phyloP scores from a whole-genome alignment of 2,329 filamentous ascomycete genomes.

The Talaromyces pinophilus region DNA sequence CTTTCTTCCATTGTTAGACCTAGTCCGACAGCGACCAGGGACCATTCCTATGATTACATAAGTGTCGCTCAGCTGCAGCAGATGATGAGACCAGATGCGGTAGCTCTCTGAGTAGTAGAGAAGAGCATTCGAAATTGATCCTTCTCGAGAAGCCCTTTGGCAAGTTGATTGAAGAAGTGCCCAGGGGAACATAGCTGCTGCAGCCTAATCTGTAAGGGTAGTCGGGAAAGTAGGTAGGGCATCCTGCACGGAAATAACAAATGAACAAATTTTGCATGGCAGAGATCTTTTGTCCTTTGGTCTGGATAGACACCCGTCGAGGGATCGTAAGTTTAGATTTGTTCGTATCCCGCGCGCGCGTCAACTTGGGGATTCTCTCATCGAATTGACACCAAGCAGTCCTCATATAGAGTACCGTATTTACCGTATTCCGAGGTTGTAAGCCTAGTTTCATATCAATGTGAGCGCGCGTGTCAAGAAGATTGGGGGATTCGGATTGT shows the following conservation, averaged over 20 bases:
- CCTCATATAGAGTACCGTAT: no score
- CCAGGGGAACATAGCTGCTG: not conserved
- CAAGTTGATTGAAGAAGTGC: no score
- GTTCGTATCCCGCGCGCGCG: no score
- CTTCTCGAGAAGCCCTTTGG: not conserved
- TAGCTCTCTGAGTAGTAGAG: not conserved
- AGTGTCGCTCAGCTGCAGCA: not conserved
- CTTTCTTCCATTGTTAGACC: constrained; percentile 52
- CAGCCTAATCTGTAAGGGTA: not conserved
- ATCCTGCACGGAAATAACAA: not conserved
- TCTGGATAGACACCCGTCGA: not conserved
- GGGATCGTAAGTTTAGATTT: no score
- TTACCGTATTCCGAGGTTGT: no score
- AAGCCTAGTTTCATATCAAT: no score
- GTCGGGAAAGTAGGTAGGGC: not conserved
- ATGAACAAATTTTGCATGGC: not conserved
- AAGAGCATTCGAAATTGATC: no score
- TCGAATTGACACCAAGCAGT: no score
- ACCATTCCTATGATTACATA: constrained; percentile 30
- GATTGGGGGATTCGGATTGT: no score
- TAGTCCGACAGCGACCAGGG: constrained; percentile 45
- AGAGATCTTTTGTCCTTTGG: not conserved
- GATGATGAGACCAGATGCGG: not conserved
- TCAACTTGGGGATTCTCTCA: no score
- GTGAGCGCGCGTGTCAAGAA: no score